Base-by-base conservation (phyloP, 306 rosid species). In the Vachellia pachyceras region DNA sequence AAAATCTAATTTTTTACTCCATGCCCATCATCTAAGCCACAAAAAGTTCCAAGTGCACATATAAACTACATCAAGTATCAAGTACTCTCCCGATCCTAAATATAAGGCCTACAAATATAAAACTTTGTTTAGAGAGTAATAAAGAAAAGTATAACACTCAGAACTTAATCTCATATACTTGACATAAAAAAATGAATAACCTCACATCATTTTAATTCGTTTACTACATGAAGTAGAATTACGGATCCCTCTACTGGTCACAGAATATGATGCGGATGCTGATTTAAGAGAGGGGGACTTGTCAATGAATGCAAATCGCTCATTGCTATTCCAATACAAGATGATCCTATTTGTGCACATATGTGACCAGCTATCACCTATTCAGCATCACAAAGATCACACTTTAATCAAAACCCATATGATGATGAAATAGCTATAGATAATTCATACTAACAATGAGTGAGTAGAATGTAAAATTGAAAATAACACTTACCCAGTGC, bases 321-420 rank as follows among this genome's bases (percentile, higher is more conserved):
- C 97, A 45, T 91, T 86, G 36, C 84, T 92, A 37, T 91, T 90
- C 97, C 97, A 93, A 82, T 87, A 92, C 54, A 93, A 89, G 83
- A 93, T 93, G 85, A 93, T 79, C 69, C 97, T 84, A 73, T 95
- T 93, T 17, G 98, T 95, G 89, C 97, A 90, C 9, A 91, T 91
- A 87, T 95, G 96, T 47, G 99, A 93, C 97, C 97, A 95, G 87
- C 99, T 93, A 88, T 93, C 97, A 40, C 99, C 97, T 95, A 69
- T 68, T 82, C 74, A 74, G 18, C 75, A 77, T 76, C 74, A 85
- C 54, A 86, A 84, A 79, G 61, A 86, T 71, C 69, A 69, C 73
- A 80, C 40, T 77, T 44, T 55, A n/a, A 11, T 44, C 52, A 23
- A n/a, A 25, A 57, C 7, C 29, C 23, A 39, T 42, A 2, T 80